Evolutionary conservation across 352 stramenopile genomes (phyloP).

Genomic region (Globisporangium megalacanthum): DNA sequence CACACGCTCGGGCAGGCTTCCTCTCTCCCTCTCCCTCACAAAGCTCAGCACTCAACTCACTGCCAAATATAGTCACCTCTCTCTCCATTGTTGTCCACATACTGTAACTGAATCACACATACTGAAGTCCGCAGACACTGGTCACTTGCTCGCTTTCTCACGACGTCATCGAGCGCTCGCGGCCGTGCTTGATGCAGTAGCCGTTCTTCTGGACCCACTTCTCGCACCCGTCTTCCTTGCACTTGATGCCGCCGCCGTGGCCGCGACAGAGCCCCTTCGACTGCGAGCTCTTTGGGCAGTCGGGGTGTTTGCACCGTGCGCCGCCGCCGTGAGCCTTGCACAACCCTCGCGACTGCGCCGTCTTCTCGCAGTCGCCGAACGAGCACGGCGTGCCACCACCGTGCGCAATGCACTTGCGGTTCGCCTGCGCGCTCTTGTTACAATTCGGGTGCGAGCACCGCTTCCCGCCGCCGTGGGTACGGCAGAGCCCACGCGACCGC

Average conservation of each 20-base stretch:
- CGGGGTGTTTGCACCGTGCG: constrained; percentile 77
- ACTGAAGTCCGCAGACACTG: too few species aligned
- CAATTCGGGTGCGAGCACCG: constrained; percentile 77
- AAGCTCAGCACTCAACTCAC: not conserved
- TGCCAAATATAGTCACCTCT: constrained; percentile 13
- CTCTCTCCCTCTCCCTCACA: not conserved
- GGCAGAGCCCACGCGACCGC: constrained; percentile 67
- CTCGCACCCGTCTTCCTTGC: constrained; percentile 79
- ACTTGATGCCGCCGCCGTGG: constrained; percentile 83
- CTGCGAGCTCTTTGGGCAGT: constrained; percentile 84
- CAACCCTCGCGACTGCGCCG: constrained; percentile 72
- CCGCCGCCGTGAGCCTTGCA: constrained; percentile 84
- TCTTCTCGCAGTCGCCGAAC: constrained; percentile 85
- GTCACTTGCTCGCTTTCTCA: constrained; percentile 14
- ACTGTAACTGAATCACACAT: not conserved
- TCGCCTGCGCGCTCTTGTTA: constrained; percentile 85
- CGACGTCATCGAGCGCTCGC: constrained; percentile 59
- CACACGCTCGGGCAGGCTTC: not conserved
- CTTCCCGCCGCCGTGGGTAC: constrained; percentile 73
- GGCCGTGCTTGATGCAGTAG: constrained; percentile 87
- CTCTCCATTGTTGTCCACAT: not conserved
- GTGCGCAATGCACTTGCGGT: constrained; percentile 86
- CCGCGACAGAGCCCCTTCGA: constrained; percentile 77
- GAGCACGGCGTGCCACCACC: constrained; percentile 80
- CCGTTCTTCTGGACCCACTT: constrained; percentile 89